These are phyloP conservation scores for Xylaria venustula DNA, from an alignment of 495 filamentous ascomycete genomes.

Conservation along the genomic window DNA sequence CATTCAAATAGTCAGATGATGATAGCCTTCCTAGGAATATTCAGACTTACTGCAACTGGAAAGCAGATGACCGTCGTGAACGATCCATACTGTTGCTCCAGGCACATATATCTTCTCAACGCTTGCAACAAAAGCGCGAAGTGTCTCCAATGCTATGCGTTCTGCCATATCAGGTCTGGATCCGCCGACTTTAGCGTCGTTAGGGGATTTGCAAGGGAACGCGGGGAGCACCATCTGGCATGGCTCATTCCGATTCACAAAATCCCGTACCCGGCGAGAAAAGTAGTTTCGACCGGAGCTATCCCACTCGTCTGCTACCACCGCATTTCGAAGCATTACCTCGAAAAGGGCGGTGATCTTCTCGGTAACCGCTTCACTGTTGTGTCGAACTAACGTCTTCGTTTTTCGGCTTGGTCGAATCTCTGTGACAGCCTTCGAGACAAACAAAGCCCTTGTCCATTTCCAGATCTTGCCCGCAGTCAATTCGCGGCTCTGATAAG, in stretches of 20 bases:
- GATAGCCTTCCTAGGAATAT: not conserved
- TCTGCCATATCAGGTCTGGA: conserved; percentile 30
- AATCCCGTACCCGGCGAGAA: conserved; percentile 21
- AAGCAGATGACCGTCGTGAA: conserved; percentile 45
- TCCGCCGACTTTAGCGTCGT: conserved; percentile 27
- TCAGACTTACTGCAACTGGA: conserved; percentile 37
- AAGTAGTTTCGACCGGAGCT: conserved; percentile 22
- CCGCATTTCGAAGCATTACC: conserved; percentile 21
- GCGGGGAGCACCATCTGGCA: conserved; percentile 26
- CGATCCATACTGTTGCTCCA: conserved; percentile 35
- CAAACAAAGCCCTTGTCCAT: not conserved
- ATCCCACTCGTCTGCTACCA: conserved; percentile 21
- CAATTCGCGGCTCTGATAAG: not conserved
- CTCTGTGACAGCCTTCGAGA: not conserved
- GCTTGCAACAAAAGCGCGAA: conserved; percentile 30
- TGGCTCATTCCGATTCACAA: conserved; percentile 24
- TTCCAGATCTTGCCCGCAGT: not conserved
- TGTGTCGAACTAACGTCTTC: not conserved
- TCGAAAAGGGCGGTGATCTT: conserved; percentile 24
- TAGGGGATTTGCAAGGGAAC: conserved; percentile 37
- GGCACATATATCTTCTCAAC: conserved; percentile 32
- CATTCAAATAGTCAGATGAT: not conserved
- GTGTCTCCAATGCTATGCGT: conserved; percentile 27
- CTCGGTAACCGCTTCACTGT: conserved; percentile 8
- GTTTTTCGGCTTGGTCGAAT: not conserved